These are phyloP conservation scores for Myxozyma vanderwaltii DNA, from an alignment of 805 yeast species.

Conservation along the genomic window DNA sequence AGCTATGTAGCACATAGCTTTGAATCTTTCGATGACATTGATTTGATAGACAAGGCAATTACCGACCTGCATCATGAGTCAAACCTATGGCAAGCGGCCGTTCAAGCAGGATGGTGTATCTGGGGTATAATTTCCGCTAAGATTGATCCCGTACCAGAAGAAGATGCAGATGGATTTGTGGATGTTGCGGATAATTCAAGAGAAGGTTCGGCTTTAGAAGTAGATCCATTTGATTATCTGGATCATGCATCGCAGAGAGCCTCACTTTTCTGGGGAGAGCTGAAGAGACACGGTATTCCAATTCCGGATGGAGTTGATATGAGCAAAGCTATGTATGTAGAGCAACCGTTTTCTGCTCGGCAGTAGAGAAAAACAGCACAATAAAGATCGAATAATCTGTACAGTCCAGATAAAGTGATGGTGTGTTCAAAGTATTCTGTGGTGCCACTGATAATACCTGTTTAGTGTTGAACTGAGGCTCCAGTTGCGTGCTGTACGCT, in stretches of 20 bases:
- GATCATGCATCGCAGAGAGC: constrained; percentile 75
- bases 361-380: neutral
- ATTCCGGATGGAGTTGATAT: constrained; percentile 20
- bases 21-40: constrained; percentile 41
- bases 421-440: too few species aligned
- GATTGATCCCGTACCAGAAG: constrained; percentile 35
- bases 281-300: constrained; percentile 58
- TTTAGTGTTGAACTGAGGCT: too few species aligned
- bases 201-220: constrained; percentile 44
- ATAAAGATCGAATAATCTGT: too few species aligned
- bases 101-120: constrained; percentile 76
- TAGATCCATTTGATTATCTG: constrained; percentile 76
- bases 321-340: constrained; percentile 8
- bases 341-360: neutral
- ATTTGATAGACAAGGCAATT: constrained; percentile 49
- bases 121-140: constrained; percentile 89
- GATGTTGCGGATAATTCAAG: constrained; percentile 39
- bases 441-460: too few species aligned
- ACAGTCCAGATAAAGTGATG: too few species aligned
- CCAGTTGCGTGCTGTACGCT: too few species aligned
- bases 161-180: constrained; percentile 37
- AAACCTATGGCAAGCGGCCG: constrained; percentile 77
- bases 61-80: constrained; percentile 63
- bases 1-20: constrained; percentile 66
- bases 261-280: constrained; percentile 72